Evolutionary conservation across 2,329 filamentous ascomycete species (phyloP), one percentile per base, ranked within the genome.

Genomic region (Trichoderma sp.): DNA sequence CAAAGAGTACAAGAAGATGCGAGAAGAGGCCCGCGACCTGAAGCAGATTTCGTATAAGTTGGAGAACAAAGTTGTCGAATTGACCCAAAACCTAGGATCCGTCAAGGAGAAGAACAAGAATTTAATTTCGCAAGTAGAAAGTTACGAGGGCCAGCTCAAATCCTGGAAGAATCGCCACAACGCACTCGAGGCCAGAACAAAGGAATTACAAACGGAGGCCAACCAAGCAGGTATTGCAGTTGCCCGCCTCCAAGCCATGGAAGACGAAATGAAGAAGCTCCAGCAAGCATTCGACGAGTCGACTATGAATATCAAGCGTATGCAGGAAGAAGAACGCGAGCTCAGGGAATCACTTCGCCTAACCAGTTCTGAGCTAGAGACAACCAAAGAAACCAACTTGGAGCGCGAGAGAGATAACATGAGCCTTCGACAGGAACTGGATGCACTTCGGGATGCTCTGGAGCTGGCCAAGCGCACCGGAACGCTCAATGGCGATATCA

Each of bases 41-140:
- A 98, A 98, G 87, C 95, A 98, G 83, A 99, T 99, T 77, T 98
- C 96, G 3, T 99, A 99, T 87, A 98, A 97, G 86, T 86, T 99
- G 77, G 96, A 99, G 83, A 98, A 99, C 88, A 99, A 99, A 90
- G 96, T 99, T 74, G 94, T 99, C 74, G 96, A 99, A 84, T 88
- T 99, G 78, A 99, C 96, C 1, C 96, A 99, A 82, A 93, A 92
- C 64, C 84, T 99, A 77, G 95, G 96, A 75, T 91, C 94, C 11
- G 92, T 97, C 88, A 97, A 97, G 85, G 89, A 91, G 74, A 93
- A 97, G 84, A 99, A 99, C 88, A 98, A 97, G 86, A 89, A 89
- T 72, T 87, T 99, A 73, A 87, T 92, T 76, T 91, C 89, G 43
- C 95, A 98, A 82, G 92, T 99, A 63, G 94, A 98, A 82, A 98